These are phyloP conservation scores for Penicillium malachiteum DNA, from an alignment of 495 filamentous ascomycete species.

Conservation along the genomic window DNA sequence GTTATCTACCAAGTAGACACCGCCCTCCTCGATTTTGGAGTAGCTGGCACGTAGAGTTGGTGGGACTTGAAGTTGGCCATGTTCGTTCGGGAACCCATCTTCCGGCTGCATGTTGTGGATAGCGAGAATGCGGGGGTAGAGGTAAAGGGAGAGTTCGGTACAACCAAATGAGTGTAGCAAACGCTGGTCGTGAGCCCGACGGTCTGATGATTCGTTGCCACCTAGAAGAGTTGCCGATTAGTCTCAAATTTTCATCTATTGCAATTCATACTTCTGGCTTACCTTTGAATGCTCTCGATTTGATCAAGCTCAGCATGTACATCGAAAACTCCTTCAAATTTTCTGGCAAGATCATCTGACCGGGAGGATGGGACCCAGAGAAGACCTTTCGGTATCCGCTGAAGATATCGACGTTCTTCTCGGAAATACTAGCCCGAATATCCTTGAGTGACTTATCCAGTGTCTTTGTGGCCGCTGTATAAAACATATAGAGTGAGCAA, in stretches of 20 bases:
- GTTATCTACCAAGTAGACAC: conserved; percentile 97
- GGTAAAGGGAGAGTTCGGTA: conserved; percentile 82
- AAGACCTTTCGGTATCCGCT: conserved; percentile 91
- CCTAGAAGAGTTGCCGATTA: conserved; percentile 26
- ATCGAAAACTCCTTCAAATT: conserved; percentile 95
- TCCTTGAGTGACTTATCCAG: conserved; percentile 81
- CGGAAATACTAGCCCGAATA: conserved; percentile 76
- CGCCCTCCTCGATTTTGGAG: conserved; percentile 86
- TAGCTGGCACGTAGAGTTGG: conserved; percentile 77
- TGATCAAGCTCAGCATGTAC: conserved; percentile 92
- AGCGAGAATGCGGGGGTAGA: conserved; percentile 91
- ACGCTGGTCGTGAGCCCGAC: conserved; percentile 86
- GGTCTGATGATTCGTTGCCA: conserved; percentile 87
- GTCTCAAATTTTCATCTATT: no score
- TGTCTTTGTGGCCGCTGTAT: conserved; percentile 71
- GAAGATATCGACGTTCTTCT: conserved; percentile 93
- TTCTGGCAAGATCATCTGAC: conserved; percentile 92
- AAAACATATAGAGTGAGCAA: conserved; percentile 6
- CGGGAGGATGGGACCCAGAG: conserved; percentile 80
- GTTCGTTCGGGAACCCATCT: conserved; percentile 86
- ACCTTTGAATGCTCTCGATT: conserved; percentile 91
- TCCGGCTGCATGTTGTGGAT: conserved; percentile 75
- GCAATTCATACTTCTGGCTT: background rate
- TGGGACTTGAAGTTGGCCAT: conserved; percentile 77
- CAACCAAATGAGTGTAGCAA: conserved; percentile 85